Evolutionary conservation across 1,284 basidiomycete genomes (phyloP).

Genomic region (Trametes sp.): DNA sequence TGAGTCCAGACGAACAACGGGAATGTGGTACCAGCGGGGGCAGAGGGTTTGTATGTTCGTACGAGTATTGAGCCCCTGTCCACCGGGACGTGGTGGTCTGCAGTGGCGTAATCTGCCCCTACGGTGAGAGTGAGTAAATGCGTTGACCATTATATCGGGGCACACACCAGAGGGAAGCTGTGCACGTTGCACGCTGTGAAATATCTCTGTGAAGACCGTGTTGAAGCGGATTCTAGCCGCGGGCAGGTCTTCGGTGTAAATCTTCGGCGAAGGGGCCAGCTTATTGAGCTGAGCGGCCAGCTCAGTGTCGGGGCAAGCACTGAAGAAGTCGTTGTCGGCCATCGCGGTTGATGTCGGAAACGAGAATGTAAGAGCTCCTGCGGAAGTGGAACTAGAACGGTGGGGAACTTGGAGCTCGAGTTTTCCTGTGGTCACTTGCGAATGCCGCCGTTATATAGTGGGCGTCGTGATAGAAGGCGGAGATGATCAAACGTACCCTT

Average conservation of each 20-base stretch:
- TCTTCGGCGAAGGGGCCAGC: neutral
- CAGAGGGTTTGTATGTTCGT: neutral
- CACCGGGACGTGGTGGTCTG: neutral
- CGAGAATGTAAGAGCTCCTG: neutral
- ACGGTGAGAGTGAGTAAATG: too few species aligned
- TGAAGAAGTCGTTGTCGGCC: neutral
- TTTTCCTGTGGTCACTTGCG: too few species aligned
- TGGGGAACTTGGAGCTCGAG: too few species aligned
- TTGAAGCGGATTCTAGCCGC: neutral
- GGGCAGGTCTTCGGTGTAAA: neutral
- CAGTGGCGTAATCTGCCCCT: neutral
- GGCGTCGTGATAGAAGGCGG: too few species aligned
- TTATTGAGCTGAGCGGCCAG: neutral
- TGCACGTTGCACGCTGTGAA: neutral
- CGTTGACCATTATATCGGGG: too few species aligned
- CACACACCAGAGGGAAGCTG: neutral
- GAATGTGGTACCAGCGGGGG: neutral
- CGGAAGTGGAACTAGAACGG: too few species aligned
- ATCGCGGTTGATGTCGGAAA: neutral
- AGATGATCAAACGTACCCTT: too few species aligned
- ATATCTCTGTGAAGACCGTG: neutral
- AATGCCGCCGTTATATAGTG: too few species aligned
- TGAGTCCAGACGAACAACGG: constrained; percentile 21
- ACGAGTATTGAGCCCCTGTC: neutral
- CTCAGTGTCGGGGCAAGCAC: neutral